Percentiles rank a stretch among this genome's conserved stretches.
These are phyloP conservation scores for Penicillium rolfsii DNA, from an alignment of 2,329 filamentous ascomycete species.

Conservation along the genomic window DNA sequence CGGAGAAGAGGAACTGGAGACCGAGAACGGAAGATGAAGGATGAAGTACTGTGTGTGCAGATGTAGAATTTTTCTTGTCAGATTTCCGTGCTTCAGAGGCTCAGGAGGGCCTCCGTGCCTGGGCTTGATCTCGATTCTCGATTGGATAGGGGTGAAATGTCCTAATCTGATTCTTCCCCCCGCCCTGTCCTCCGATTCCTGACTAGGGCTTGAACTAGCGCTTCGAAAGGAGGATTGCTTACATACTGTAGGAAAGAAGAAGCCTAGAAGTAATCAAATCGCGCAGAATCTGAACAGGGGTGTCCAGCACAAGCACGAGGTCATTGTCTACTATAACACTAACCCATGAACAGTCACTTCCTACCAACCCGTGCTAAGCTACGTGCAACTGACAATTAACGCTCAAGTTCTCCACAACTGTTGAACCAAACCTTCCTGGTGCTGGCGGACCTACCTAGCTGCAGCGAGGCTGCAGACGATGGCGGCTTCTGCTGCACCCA, in stretches of 20 bases:
- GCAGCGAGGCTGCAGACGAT: slow-evolving; percentile 22
- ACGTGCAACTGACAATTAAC: background rate
- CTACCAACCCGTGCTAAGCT: background rate
- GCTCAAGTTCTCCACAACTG: background rate
- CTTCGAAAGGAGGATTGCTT: background rate
- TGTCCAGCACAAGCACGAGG: background rate
- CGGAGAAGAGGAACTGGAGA: background rate
- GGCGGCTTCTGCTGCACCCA: slow-evolving; percentile 24
- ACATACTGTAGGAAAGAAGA: background rate
- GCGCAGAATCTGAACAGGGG: background rate
- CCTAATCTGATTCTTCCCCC: background rate
- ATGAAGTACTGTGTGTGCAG: background rate
- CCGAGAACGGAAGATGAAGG: background rate
- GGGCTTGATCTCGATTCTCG: slow-evolving; percentile 2
- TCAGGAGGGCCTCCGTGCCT: slow-evolving; percentile 15
- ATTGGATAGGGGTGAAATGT: slow-evolving; percentile 5
- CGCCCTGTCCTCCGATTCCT: background rate
- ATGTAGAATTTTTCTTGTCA: slow-evolving; percentile 5
- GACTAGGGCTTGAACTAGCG: background rate
- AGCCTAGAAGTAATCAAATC: background rate
- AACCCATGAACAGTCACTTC: background rate
- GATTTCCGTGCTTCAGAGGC: slow-evolving; percentile 23
- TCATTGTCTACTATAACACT: background rate
- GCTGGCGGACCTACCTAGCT: slow-evolving; percentile 23
- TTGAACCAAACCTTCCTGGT: background rate